These are phyloP conservation scores for Eucalyptus marginata DNA, from an alignment of 345 rosid genomes.

Conservation along the genomic window DNA sequence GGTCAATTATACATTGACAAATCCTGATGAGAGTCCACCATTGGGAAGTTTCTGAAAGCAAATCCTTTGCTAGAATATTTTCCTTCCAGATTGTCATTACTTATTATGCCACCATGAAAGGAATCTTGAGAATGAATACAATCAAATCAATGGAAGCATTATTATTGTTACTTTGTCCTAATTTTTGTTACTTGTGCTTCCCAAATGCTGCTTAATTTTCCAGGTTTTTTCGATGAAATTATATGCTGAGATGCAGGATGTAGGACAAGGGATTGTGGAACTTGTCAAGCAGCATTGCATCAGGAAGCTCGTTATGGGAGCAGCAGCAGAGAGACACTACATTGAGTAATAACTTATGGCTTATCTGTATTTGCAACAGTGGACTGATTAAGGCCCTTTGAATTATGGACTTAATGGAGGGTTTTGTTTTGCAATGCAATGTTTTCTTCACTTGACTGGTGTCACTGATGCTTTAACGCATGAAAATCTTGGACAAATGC, in stretches of 20 bases:
- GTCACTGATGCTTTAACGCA: background rate
- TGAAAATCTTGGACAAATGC: background rate
- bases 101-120: background rate
- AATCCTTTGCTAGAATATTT: background rate
- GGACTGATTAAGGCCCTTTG: background rate
- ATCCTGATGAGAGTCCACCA: background rate
- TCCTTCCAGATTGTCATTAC: background rate
- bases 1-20: background rate
- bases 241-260: conserved; percentile 30
- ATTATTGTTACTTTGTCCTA: background rate
- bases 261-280: conserved; percentile 54
- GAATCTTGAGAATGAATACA: background rate
- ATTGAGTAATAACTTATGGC: conserved; percentile 15
- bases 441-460: background rate
- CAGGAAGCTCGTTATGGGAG: conserved; percentile 72
- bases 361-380: background rate
- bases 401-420: background rate
- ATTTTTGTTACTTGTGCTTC: background rate
- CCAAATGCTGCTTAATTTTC: background rate
- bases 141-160: background rate
- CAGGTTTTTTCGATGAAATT: conserved; percentile 34
- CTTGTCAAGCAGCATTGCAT: conserved; percentile 35
- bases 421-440: background rate
- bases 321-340: conserved; percentile 50
- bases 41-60: background rate